phyloP scores from a whole-genome alignment of 345 rosid genomes.

The Brassica carinata region DNA sequence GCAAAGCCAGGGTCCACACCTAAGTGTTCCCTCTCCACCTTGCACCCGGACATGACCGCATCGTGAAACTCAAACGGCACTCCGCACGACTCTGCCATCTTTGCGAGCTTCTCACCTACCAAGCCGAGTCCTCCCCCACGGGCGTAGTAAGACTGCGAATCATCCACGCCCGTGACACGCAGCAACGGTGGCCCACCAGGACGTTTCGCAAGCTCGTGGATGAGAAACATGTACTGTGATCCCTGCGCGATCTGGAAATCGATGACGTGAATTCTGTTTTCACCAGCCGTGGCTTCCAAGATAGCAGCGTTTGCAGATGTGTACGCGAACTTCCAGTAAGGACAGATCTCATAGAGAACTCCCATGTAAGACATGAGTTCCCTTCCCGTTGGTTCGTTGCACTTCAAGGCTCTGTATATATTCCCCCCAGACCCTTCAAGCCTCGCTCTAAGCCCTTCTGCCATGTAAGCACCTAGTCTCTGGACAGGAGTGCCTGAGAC shows the following conservation, averaged over 20 bases:
- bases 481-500: conserved; percentile 84
- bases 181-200: conserved; percentile 72
- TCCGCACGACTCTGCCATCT: conserved; percentile 52
- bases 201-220: conserved; percentile 60
- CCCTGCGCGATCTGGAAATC: conserved; percentile 95
- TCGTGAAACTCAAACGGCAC: conserved; percentile 83
- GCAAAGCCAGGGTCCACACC: conserved; percentile 70
- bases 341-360: conserved; percentile 71
- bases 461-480: conserved; percentile 82
- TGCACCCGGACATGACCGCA: conserved; percentile 70
- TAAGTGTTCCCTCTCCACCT: conserved; percentile 63
- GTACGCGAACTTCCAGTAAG: conserved; percentile 93
- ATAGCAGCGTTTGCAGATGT: conserved; percentile 70
- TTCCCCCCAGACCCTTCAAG: conserved; percentile 82
- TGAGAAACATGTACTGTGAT: conserved; percentile 66
- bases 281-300: conserved; percentile 62
- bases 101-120: conserved; percentile 60
- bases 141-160: conserved; percentile 86
- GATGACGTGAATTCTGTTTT: conserved; percentile 73
- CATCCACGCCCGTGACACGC: conserved; percentile 88
- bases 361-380: conserved; percentile 95
- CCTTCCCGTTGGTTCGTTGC: conserved; percentile 77
- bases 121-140: conserved; percentile 88
- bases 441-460: conserved; percentile 94
- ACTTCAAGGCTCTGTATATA: conserved; percentile 81